Conservation (phyloP, 495 filamentous ascomycete species). For the Aspergillus nidulans region DNA sequence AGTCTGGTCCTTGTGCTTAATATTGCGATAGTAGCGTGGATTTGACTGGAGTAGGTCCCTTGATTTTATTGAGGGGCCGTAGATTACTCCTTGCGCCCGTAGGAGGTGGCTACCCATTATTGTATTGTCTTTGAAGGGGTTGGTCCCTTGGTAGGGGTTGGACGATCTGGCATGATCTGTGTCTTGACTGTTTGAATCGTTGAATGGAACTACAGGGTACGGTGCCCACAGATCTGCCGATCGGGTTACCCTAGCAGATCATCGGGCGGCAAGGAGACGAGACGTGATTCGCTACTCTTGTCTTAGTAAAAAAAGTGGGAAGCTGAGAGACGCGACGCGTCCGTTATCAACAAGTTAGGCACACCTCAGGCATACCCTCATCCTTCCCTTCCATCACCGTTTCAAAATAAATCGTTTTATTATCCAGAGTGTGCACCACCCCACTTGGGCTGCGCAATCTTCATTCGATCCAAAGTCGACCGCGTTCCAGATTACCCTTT, state of each 20-base stretch:
- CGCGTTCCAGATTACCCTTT: conserved; percentile 16
- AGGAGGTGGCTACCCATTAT: no score
- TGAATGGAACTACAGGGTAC: no score
- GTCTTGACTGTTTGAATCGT: no score
- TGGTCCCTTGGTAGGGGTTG: background rate
- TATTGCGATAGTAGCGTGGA: no score
- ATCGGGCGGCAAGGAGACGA: conserved; percentile 17
- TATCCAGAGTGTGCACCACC: conserved; percentile 16
- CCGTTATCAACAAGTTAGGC: conserved; percentile 12
- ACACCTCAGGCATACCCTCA: background rate
- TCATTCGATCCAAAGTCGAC: conserved; percentile 20
- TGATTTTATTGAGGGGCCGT: conserved; percentile 3
- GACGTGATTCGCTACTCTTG: background rate
- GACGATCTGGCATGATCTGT: background rate
- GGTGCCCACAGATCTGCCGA: no score
- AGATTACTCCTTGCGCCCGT: no score
- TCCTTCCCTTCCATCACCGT: conserved; percentile 25
- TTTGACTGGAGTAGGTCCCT: background rate
- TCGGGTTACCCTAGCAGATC: no score
- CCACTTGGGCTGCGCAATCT: conserved; percentile 17
- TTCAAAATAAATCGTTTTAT: conserved; percentile 18
- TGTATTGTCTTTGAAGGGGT: no score
- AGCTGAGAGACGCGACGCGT: no score
- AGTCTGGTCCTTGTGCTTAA: background rate
- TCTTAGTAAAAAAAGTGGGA: no score